These are phyloP conservation scores for Vigna nakashimae DNA, from an alignment of 306 rosid genomes.

Conservation along the genomic window DNA sequence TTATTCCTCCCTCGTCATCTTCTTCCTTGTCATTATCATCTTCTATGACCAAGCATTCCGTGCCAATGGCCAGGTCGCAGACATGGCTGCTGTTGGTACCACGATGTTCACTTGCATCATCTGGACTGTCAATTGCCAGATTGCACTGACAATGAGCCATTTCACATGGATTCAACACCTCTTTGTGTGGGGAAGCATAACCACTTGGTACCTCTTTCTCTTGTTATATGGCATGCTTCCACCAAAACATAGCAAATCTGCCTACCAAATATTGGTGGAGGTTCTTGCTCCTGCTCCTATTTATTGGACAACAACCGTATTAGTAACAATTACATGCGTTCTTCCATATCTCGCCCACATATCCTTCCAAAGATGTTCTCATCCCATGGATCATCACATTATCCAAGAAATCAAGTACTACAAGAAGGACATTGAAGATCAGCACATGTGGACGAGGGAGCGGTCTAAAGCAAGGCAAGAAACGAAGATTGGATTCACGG, in stretches of 20 bases:
- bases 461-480: constrained; percentile 88
- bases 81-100: constrained; percentile 87
- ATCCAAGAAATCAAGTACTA: constrained; percentile 88
- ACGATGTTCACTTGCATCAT: constrained; percentile 93
- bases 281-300: constrained; percentile 87
- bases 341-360: constrained; percentile 88
- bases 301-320: constrained; percentile 76
- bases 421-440: constrained; percentile 82
- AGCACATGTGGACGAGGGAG: constrained; percentile 89
- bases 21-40: constrained; percentile 79
- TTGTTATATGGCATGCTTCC: constrained; percentile 80
- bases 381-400: constrained; percentile 95
- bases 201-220: constrained; percentile 86
- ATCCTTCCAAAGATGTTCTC: constrained; percentile 81
- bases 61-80: constrained; percentile 76
- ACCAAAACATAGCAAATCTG: constrained; percentile 58
- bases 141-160: constrained; percentile 96
- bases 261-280: constrained; percentile 78
- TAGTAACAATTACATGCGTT: constrained; percentile 79
- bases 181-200: constrained; percentile 88
- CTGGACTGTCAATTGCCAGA: constrained; percentile 96
- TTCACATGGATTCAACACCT: constrained; percentile 97
- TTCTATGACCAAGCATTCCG: constrained; percentile 91
- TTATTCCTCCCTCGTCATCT: constrained; percentile 76
- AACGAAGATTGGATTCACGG: constrained; percentile 92